Evolutionary conservation across 768 basidiomycete species (phyloP).

Genomic region (Tephrocybe sp.): DNA sequence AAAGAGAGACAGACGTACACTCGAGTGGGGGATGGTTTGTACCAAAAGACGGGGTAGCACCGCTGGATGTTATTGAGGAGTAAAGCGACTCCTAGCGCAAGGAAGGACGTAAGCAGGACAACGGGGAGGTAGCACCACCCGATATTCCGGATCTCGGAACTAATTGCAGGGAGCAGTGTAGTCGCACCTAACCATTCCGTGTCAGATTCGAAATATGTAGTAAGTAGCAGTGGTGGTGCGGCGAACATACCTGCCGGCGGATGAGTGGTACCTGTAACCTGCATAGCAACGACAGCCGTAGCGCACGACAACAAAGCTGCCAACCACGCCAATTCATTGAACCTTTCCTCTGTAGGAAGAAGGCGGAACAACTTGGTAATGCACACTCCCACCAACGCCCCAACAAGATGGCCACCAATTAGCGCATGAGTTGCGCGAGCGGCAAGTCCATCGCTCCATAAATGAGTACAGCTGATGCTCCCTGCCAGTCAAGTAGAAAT

Average conservation of each 20-base stretch:
- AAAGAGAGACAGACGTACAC: too few species aligned
- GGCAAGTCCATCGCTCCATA: conserved; percentile 53
- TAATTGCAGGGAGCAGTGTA: conserved; percentile 46
- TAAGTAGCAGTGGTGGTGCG: background rate
- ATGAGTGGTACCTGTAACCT: conserved; percentile 49
- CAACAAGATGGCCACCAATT: conserved; percentile 50
- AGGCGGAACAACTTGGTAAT: conserved; percentile 51
- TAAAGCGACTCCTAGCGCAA: conserved; percentile 44
- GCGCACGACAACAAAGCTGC: conserved; percentile 45
- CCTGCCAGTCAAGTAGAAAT: too few species aligned
- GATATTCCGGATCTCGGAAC: conserved; percentile 37
- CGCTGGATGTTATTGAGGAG: conserved; percentile 50
- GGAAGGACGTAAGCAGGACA: conserved; percentile 43
- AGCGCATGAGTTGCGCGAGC: conserved; percentile 49
- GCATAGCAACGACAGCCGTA: conserved; percentile 44
- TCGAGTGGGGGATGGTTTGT: too few species aligned
- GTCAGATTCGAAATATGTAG: too few species aligned
- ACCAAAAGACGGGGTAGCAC: conserved; percentile 50
- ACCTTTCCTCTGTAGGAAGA: conserved; percentile 39
- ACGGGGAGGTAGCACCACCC: conserved; percentile 56
- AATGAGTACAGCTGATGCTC: conserved; percentile 52
- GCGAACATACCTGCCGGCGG: conserved; percentile 44
- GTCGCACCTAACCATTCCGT: conserved; percentile 48
- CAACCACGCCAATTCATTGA: conserved; percentile 46
- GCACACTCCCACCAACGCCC: conserved; percentile 45